Evolutionary conservation across 108 stramenopile genomes (phyloP).

Genomic region (Pseudonitzschia multiseries): DNA sequence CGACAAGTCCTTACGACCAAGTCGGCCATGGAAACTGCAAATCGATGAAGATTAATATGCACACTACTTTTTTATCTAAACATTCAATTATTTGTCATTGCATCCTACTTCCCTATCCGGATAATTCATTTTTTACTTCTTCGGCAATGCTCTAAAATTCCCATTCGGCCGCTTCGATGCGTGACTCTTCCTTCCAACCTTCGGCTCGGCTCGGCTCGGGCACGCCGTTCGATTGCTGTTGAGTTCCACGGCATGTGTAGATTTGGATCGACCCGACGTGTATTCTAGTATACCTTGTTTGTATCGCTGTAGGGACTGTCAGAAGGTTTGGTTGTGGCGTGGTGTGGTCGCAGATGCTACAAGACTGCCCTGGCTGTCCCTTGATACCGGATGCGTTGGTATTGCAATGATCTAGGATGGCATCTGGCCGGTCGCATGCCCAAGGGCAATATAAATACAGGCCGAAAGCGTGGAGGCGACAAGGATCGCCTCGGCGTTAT

Average conservation of each 20-base stretch:
- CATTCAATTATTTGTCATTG: no score
- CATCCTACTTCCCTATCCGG: no score
- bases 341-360: neutral
- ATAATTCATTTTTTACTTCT: no score
- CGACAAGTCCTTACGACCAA: no score
- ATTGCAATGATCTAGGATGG: neutral
- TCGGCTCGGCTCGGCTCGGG: neutral
- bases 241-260: neutral
- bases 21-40: no score
- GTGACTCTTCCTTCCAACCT: neutral
- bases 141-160: neutral
- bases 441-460: neutral
- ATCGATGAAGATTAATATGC: no score
- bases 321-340: no score
- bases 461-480: neutral
- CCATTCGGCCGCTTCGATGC: neutral
- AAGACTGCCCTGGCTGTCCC: neutral
- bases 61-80: no score
- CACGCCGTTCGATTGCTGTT: neutral
- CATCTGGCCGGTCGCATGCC: neutral
- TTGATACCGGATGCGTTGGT: neutral
- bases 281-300: neutral
- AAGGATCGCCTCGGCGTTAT: neutral
- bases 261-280: no score
- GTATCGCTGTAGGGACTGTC: neutral